Evolutionary conservation across 192 early-diverging fungal genomes (phyloP).

Genomic region (Dissophora ornata): DNA sequence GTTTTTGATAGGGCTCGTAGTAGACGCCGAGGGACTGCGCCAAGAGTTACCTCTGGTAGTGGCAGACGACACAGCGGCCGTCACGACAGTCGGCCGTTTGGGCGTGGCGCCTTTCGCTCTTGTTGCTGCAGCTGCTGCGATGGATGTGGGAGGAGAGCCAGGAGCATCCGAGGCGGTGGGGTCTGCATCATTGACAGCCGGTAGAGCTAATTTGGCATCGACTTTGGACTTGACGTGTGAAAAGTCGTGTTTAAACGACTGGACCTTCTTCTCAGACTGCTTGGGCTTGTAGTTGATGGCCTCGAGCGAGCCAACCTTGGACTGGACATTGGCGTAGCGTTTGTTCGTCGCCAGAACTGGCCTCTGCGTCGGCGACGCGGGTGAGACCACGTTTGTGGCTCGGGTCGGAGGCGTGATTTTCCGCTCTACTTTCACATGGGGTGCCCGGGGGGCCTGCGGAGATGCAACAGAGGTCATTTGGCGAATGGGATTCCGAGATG

Average conservation of each 20-base stretch:
- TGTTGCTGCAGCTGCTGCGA: not conserved
- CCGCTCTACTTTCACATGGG: conserved; percentile 31
- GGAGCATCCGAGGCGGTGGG: conserved; percentile 1
- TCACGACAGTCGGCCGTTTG: not conserved
- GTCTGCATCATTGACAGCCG: not conserved
- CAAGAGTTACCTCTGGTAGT: conserved; percentile 1
- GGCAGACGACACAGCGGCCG: not conserved
- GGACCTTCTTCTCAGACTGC: conserved; percentile 53
- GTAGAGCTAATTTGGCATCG: conserved; percentile 28
- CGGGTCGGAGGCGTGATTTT: not conserved
- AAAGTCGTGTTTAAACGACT: conserved; percentile 47
- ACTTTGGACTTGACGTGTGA: conserved; percentile 50
- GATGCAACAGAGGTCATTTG: conserved; percentile 36
- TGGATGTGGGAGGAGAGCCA: not conserved
- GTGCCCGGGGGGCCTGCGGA: conserved; percentile 6
- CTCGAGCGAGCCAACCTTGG: conserved; percentile 59
- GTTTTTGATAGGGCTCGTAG: conserved; percentile 2
- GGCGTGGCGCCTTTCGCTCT: not conserved
- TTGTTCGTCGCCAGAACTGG: conserved; percentile 12
- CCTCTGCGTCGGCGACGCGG: not conserved
- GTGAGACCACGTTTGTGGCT: not conserved
- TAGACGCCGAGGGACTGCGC: not conserved
- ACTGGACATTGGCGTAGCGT: conserved; percentile 43
- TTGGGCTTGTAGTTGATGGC: conserved; percentile 51
- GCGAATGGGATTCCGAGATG: too few species aligned